A percentile compares a stretch with the other conserved stretches of the same genome.
phyloP scores from a whole-genome alignment of 2,329 filamentous ascomycete genomes.

The Blastomyces percursus region DNA sequence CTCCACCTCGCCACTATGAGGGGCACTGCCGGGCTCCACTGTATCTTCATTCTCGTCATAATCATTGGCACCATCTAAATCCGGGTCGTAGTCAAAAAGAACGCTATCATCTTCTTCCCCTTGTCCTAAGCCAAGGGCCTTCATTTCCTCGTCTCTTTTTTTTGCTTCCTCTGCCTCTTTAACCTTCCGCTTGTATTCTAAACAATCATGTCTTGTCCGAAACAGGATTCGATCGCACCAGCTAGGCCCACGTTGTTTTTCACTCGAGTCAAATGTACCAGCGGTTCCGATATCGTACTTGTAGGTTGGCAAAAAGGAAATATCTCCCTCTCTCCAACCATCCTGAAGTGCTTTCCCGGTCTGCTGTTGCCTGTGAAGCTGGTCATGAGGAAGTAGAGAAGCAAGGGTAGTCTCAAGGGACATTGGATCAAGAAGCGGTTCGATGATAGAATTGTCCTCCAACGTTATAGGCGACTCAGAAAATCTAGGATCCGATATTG shows the following conservation, averaged over 20 bases:
- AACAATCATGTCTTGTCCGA: conserved; percentile 60
- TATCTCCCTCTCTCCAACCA: conserved; percentile 80
- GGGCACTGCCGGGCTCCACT: conserved; percentile 28
- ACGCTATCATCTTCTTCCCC: conserved; percentile 68
- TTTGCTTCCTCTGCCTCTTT: conserved; percentile 56
- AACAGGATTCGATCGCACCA: conserved; percentile 96
- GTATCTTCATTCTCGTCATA: conserved; percentile 46
- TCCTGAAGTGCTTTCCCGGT: conserved; percentile 74
- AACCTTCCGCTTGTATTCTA: conserved; percentile 52
- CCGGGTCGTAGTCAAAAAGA: conserved; percentile 82
- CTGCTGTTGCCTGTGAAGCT: conserved; percentile 63
- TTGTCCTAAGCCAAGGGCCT: conserved; percentile 61
- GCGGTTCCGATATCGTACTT: conserved; percentile 97
- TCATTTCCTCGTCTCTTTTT: conserved; percentile 75
- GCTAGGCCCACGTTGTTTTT: conserved; percentile 83
- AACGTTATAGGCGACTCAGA: conserved; percentile 13
- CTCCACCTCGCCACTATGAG: conserved; percentile 13
- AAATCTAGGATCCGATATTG: not conserved
- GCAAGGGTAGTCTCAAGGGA: conserved; percentile 81
- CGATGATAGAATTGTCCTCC: conserved; percentile 50
- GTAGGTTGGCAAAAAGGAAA: conserved; percentile 86
- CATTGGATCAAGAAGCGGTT: conserved; percentile 64
- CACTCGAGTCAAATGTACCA: conserved; percentile 84
- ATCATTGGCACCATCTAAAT: conserved; percentile 52
- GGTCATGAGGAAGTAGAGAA: conserved; percentile 81